Percentiles rank a stretch among this genome's conserved stretches.
Conservation (phyloP, 352 stramenopile genomes). For the Pythium brachiatum region DNA sequence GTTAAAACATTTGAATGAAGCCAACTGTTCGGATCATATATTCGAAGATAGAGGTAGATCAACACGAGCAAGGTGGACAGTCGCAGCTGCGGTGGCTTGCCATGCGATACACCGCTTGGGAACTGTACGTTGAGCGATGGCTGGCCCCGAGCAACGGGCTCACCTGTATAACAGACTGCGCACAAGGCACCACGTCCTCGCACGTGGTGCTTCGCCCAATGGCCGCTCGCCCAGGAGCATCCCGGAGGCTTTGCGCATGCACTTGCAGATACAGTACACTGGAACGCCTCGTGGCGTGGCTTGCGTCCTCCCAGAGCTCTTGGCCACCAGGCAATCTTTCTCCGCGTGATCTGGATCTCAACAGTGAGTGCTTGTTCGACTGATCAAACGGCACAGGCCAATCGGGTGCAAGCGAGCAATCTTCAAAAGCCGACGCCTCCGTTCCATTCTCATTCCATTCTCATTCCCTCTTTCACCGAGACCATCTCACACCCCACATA, state of each 20-base stretch:
- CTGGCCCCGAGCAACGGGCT: background rate
- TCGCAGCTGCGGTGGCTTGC: background rate
- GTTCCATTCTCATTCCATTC: constrained; percentile 7
- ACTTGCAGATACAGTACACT: background rate
- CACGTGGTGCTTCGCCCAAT: background rate
- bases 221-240: background rate
- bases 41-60: background rate
- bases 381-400: constrained; percentile 2
- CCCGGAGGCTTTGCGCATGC: background rate
- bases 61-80: background rate
- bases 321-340: constrained; percentile 13
- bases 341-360: background rate
- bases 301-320: background rate
- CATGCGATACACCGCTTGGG: background rate
- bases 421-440: background rate
- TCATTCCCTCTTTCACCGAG: background rate
- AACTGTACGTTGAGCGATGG: background rate
- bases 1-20: too few species aligned
- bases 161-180: background rate
- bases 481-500: background rate
- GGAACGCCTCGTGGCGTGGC: too few species aligned
- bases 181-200: background rate
- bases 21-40: too few species aligned
- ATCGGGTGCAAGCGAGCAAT: background rate
- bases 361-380: background rate